Percentiles rank a stretch among this genome's conserved stretches.
Conservation (phyloP, 2,329 filamentous ascomycete genomes). For the Trichoderma cornu-damae region DNA sequence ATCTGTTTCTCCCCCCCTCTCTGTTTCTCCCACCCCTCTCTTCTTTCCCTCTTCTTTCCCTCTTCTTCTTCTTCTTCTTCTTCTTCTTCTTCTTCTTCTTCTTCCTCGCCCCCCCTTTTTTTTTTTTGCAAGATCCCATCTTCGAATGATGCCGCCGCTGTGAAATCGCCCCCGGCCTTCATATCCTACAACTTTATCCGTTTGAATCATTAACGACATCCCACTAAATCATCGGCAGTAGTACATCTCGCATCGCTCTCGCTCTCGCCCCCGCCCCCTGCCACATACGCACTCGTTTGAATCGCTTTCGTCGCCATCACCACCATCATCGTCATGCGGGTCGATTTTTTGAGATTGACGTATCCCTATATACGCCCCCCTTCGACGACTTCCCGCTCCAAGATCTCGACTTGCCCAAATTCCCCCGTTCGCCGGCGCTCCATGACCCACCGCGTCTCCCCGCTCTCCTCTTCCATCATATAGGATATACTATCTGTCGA, state of each 20-base stretch:
- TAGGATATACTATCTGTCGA: constrained; percentile 68
- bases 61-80: too few species aligned
- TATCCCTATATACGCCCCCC: constrained; percentile 43
- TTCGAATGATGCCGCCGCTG: too few species aligned
- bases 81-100: too few species aligned
- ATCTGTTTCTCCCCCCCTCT: background rate
- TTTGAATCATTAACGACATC: background rate
- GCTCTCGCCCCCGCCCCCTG: too few species aligned
- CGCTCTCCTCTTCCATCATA: constrained; percentile 56
- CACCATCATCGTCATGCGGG: background rate
- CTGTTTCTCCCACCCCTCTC: too few species aligned
- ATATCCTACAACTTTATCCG: background rate
- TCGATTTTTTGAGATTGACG: background rate
- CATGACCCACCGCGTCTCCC: constrained; percentile 61
- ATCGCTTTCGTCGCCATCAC: background rate
- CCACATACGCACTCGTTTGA: background rate
- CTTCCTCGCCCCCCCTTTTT: too few species aligned
- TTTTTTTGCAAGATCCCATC: background rate
- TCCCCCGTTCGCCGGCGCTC: constrained; percentile 63
- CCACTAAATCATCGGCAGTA: background rate
- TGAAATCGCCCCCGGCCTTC: background rate
- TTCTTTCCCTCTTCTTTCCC: too few species aligned
- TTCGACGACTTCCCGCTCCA: constrained; percentile 60
- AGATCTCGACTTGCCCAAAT: constrained; percentile 58
- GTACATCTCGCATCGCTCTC: background rate